Conservation (phyloP, 148 eudicot genomes). For the Fagopyrum homotropicum region DNA sequence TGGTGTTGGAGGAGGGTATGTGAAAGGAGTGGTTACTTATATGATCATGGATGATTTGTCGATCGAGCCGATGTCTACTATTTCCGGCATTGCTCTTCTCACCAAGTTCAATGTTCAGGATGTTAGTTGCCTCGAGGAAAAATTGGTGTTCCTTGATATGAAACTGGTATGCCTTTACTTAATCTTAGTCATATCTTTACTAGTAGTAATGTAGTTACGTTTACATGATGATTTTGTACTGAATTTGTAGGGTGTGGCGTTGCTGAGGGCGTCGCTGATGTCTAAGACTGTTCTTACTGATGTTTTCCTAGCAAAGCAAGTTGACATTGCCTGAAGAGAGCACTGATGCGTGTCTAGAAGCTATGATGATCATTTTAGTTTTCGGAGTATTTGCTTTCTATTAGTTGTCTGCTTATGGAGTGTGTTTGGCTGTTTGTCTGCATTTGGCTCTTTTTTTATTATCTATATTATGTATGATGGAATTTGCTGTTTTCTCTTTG, state of each 20-base stretch:
- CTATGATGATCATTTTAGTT: background rate
- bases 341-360: background rate
- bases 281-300: conserved; percentile 9
- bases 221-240: background rate
- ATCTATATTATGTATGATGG: no score
- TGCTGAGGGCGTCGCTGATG: background rate
- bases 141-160: background rate
- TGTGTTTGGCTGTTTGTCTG: no score
- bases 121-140: background rate
- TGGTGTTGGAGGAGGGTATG: background rate
- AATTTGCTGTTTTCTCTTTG: no score
- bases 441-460: no score
- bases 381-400: background rate
- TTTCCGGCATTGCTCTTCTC: background rate
- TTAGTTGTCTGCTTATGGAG: background rate
- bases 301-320: background rate
- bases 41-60: conserved; percentile 12
- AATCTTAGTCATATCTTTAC: no score
- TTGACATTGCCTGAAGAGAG: background rate
- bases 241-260: background rate
- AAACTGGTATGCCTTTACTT: background rate
- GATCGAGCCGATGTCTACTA: background rate
- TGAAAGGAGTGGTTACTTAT: background rate
- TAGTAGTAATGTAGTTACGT: no score
- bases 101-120: conserved; percentile 7